phyloP scores from a whole-genome alignment of 495 filamentous ascomycete genomes.

The Eremomyces bilateralis region DNA sequence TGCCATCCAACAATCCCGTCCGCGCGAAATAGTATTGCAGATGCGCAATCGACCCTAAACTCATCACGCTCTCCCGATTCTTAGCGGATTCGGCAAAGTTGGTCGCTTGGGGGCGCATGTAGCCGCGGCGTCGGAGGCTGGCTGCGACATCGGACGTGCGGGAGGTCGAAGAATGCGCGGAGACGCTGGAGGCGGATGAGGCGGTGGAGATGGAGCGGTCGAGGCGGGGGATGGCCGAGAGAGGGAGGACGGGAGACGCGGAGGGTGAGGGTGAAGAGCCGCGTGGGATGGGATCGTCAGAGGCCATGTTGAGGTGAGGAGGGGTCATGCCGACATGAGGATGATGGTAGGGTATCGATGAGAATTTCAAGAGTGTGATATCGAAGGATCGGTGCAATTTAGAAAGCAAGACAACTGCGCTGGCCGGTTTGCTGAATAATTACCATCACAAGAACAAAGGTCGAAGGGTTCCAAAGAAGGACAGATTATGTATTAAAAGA shows the following conservation, averaged over 20 bases:
- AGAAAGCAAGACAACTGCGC: background rate
- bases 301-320: constrained; percentile 2
- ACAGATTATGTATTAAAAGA: too few species aligned
- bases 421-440: background rate
- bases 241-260: constrained; percentile 39
- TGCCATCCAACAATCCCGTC: constrained; percentile 81
- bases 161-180: constrained; percentile 30
- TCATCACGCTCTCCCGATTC: constrained; percentile 82
- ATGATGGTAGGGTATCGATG: constrained; percentile 3
- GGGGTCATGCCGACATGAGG: constrained; percentile 1
- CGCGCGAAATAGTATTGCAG: constrained; percentile 96
- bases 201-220: constrained; percentile 56
- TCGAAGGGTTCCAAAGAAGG: background rate
- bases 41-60: constrained; percentile 87
- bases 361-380: background rate
- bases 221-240: constrained; percentile 39
- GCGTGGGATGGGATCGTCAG: constrained; percentile 10
- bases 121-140: constrained; percentile 40
- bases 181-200: constrained; percentile 46
- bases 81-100: constrained; percentile 79
- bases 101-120: constrained; percentile 75
- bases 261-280: constrained; percentile 41
- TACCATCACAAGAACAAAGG: too few species aligned
- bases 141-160: constrained; percentile 28
- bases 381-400: background rate